Percentiles rank a stretch among this genome's conserved stretches.
Conservation (phyloP, 345 rosid species). For the Populus ilicifolia region DNA sequence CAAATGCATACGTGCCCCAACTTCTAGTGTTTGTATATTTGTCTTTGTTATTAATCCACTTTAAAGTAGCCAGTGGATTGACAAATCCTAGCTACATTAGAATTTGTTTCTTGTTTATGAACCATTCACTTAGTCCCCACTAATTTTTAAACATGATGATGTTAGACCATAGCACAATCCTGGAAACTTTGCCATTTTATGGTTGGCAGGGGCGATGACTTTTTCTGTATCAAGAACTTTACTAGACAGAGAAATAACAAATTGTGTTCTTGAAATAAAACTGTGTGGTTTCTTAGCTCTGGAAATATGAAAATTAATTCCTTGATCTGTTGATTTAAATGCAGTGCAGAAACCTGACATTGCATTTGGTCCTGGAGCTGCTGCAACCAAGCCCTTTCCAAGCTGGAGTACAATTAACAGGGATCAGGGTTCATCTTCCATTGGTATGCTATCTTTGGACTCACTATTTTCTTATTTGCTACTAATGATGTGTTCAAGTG, state of each 20-base stretch:
- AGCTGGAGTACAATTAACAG: slow-evolving; percentile 25
- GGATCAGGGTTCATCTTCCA: slow-evolving; percentile 15
- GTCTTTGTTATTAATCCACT: neutral
- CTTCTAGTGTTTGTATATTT: neutral
- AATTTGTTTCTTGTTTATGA: neutral
- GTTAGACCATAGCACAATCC: neutral
- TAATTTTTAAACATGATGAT: slow-evolving; percentile 2
- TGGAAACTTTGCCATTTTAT: neutral
- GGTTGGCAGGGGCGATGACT: neutral
- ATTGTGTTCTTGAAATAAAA: neutral
- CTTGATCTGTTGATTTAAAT: neutral
- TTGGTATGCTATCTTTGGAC: slow-evolving; percentile 21
- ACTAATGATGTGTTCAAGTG: neutral
- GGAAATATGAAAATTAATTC: neutral
- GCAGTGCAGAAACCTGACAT: slow-evolving; percentile 45
- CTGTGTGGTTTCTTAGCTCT: slow-evolving; percentile 5
- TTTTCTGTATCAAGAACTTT: neutral
- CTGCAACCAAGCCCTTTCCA: slow-evolving; percentile 32
- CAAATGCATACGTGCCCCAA: neutral
- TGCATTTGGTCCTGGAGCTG: slow-evolving; percentile 48
- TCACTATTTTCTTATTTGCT: neutral
- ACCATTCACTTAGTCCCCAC: neutral
- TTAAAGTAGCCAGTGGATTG: neutral
- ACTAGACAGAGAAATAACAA: neutral
- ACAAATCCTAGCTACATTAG: neutral